These are phyloP conservation scores for Cryptococcus hybrid DNA, from an alignment of 1,284 basidiomycete species.

Conservation along the genomic window DNA sequence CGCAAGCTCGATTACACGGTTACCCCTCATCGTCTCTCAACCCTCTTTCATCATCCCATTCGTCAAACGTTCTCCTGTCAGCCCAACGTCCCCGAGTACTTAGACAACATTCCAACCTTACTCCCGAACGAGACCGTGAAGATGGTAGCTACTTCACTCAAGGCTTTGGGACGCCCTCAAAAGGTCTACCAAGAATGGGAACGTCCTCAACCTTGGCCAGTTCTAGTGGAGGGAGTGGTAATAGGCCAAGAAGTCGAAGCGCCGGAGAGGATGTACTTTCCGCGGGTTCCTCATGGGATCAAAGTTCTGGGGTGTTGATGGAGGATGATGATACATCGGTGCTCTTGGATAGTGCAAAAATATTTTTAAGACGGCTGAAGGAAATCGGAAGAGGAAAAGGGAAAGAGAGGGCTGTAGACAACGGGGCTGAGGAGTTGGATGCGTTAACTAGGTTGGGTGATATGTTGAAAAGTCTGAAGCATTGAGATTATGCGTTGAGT, in stretches of 20 bases:
- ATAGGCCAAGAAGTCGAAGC: conserved; percentile 10
- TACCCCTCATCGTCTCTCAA: conserved; percentile 30
- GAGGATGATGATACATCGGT: conserved; percentile 26
- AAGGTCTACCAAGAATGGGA: not conserved
- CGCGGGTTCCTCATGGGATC: not conserved
- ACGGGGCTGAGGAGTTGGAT: conserved; percentile 27
- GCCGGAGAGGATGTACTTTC: conserved; percentile 14
- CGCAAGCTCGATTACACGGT: conserved; percentile 37
- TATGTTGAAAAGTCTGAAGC: conserved; percentile 72
- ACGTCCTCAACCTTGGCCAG: conserved; percentile 5
- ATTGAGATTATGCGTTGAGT: conserved; percentile 71
- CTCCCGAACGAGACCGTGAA: conserved; percentile 19
- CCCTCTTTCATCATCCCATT: conserved; percentile 20
- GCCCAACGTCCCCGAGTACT: conserved; percentile 24
- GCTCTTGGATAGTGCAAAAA: conserved; percentile 22
- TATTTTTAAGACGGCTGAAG: conserved; percentile 16
- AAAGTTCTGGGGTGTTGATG: not conserved
- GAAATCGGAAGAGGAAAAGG: conserved; percentile 15
- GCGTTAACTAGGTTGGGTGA: conserved; percentile 64
- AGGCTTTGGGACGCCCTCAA: conserved; percentile 3
- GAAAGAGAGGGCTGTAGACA: conserved; percentile 26
- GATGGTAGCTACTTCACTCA: not conserved
- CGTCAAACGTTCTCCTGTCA: conserved; percentile 25
- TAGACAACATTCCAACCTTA: conserved; percentile 28
- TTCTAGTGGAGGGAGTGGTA: conserved; percentile 5